phyloP scores from a whole-genome alignment of 306 rosid species.

The Begonia masoniana region DNA sequence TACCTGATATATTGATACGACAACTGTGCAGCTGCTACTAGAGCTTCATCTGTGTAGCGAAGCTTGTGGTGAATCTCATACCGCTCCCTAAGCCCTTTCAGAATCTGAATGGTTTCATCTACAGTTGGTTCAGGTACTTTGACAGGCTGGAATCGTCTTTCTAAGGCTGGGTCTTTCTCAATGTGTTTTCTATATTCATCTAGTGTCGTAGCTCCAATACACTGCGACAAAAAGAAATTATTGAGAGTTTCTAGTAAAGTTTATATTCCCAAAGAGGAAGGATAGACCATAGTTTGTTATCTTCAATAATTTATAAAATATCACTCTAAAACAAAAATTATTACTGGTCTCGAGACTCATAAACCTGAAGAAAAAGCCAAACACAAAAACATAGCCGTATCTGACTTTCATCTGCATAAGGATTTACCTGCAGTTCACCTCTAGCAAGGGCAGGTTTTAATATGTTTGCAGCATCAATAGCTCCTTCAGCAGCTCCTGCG shows the following conservation, averaged over 20 bases:
- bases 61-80: conserved; percentile 97
- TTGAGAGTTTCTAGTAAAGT: too few species aligned
- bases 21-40: conserved; percentile 78
- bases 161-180: conserved; percentile 92
- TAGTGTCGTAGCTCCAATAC: conserved; percentile 92
- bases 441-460: conserved; percentile 94
- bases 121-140: conserved; percentile 93
- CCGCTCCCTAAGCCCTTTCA: conserved; percentile 86
- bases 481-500: conserved; percentile 99
- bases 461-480: conserved; percentile 93
- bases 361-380: too few species aligned
- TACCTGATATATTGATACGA: conserved; percentile 95
- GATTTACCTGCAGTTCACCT: conserved; percentile 87
- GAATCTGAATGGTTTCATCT: conserved; percentile 70
- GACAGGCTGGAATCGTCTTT: conserved; percentile 91
- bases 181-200: conserved; percentile 96
- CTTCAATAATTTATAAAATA: too few species aligned
- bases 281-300: too few species aligned
- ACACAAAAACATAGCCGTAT: too few species aligned
- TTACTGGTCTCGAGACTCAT: too few species aligned
- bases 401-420: too few species aligned
- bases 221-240: conserved; percentile 30
- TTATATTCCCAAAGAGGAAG: too few species aligned
- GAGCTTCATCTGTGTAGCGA: conserved; percentile 83
- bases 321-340: too few species aligned